Evolutionary conservation across 2,329 filamentous ascomycete species (phyloP), one percentile per base, ranked within the genome.

Genomic region (Pseudogymnoascus destructans): DNA sequence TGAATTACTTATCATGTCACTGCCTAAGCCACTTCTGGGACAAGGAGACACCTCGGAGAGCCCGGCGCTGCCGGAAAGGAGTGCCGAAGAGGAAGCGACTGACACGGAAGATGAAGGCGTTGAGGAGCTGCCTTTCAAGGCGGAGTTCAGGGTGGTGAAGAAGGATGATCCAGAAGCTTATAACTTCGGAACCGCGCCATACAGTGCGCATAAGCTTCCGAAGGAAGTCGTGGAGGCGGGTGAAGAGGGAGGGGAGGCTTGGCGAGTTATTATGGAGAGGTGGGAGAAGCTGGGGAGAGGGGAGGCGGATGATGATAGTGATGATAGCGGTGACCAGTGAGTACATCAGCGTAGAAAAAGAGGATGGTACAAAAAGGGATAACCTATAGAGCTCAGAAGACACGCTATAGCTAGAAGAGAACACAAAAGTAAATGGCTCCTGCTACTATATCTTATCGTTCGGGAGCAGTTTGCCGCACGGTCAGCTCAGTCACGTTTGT

Each of bases 181-280:
- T 69, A 87, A 86, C 64, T 95, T 96, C 69, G 84, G 81, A 63
- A 86, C 87, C 3, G 81, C 89, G 1, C 87, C 92, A 67, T 97
- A 95, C 71, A 95, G 90, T 61, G 92, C 93, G 2, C 92, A 97
- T 69, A 98, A 97, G 72, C 74, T 98, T 65, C 93, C 93, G 0
- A 90, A 85, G 70, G 93, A 98, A 65, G 89, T 97, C 1, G 91
- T 96, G 1, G 82, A 86, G 64, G 84, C 83, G 17, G 80, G 81
- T 63, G 66, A 79, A 63, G 79, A 79, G 1, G 86, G 87, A 3
- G 82, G 87, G 58, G 87, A 86, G 2, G 86, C 86, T 0, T 78
- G 97, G 74, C 79, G 85, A 61, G 90, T 95, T 71, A 91, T 93
- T 73, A 82, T 87, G 61, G 78, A 79, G 63, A 80, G 85, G 67